Percentiles rank a stretch among this genome's conserved stretches.
phyloP scores from a whole-genome alignment of 1,284 basidiomycete genomes.

The Anthracocystis panici-leucophaei region DNA sequence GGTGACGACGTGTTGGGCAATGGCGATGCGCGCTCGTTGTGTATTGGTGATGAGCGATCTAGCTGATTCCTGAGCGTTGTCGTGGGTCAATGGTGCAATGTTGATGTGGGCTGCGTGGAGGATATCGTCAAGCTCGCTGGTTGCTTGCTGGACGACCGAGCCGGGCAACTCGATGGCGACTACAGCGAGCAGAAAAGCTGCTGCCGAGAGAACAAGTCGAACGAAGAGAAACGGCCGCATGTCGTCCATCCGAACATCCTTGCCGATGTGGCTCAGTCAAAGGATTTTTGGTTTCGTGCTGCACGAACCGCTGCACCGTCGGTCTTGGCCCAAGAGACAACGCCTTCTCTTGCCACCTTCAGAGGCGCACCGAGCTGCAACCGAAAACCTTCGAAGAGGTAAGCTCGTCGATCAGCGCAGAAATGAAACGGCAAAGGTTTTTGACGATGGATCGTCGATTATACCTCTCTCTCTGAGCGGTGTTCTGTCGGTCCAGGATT shows the following conservation, averaged over 20 bases:
- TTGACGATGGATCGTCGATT: no score
- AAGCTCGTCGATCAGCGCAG: no score
- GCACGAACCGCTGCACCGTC: not conserved
- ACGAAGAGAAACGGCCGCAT: not conserved
- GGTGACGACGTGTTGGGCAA: conserved; percentile 12
- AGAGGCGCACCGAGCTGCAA: not conserved
- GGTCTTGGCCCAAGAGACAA: not conserved
- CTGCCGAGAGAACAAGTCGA: not conserved
- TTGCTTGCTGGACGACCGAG: not conserved
- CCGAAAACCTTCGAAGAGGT: not conserved
- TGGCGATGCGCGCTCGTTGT: conserved; percentile 22
- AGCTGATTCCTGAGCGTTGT: not conserved
- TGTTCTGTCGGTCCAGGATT: no score
- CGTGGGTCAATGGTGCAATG: not conserved
- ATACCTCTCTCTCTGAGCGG: no score
- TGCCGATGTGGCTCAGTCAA: not conserved
- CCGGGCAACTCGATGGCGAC: conserved; percentile 6
- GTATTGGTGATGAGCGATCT: conserved; percentile 8
- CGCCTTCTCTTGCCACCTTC: not conserved
- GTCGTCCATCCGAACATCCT: not conserved
- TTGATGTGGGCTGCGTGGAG: conserved; percentile 6
- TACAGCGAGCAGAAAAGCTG: not conserved
- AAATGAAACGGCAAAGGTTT: no score
- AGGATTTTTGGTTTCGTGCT: not conserved
- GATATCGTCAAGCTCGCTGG: conserved; percentile 7